phyloP scores from a whole-genome alignment of 495 filamentous ascomycete species.

The Hypomontagnella submonticulosa region DNA sequence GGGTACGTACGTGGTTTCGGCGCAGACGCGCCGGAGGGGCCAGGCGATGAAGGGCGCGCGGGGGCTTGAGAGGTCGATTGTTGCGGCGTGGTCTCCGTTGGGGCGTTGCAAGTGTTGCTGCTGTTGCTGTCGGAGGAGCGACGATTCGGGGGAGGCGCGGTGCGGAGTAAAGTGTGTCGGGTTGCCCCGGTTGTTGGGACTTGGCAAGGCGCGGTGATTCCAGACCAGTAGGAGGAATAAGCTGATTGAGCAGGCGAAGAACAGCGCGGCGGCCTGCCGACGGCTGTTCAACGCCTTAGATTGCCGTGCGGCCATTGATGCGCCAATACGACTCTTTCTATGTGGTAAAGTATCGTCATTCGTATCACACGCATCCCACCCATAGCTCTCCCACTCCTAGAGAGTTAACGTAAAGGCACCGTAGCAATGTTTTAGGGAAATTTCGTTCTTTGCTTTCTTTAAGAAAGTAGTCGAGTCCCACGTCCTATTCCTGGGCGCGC shows the following conservation, averaged over 20 bases:
- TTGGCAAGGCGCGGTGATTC: constrained; percentile 6
- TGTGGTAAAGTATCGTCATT: constrained; percentile 5
- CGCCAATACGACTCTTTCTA: constrained; percentile 6
- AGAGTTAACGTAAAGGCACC: neutral
- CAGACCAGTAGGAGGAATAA: constrained; percentile 12
- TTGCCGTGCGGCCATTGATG: constrained; percentile 13
- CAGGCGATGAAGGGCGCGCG: constrained; percentile 57
- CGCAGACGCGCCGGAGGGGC: constrained; percentile 59
- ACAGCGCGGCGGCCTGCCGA: constrained; percentile 9
- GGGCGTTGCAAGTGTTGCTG: constrained; percentile 6
- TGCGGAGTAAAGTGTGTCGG: neutral
- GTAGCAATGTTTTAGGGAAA: neutral
- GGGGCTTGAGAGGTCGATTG: constrained; percentile 49
- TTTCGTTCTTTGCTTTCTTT: neutral
- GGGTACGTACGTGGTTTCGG: constrained; percentile 51
- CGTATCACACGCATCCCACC: constrained; percentile 6
- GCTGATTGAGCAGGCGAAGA: neutral
- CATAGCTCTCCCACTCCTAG: neutral
- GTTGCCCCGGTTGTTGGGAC: neutral
- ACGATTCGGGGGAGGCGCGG: neutral
- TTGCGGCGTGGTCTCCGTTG: neutral
- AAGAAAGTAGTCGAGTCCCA: neutral
- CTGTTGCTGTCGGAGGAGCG: constrained; percentile 9
- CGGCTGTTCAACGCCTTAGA: constrained; percentile 2
- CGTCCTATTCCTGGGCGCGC: neutral